Conservation (phyloP, 1,284 basidiomycete species). For the Trichosporon sp. region DNA sequence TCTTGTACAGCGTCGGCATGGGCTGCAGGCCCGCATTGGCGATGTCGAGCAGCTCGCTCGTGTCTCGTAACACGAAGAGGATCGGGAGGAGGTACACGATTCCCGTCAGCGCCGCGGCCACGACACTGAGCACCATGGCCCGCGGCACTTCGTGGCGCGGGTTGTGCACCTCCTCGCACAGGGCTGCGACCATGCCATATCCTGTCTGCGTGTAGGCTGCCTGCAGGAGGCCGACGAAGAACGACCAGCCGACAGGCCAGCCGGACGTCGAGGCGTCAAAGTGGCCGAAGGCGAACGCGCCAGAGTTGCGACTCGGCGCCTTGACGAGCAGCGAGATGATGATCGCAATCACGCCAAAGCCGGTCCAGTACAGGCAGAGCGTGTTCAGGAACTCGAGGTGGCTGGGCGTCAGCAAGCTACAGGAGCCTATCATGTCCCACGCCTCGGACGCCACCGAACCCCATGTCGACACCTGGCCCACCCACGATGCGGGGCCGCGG, state of each 20-base stretch:
- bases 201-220: conserved; percentile 45
- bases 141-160: conserved; percentile 44
- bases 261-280: conserved; percentile 18
- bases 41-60: conserved; percentile 38
- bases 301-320: conserved; percentile 46
- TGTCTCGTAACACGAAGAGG: conserved; percentile 47
- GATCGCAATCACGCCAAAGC: conserved; percentile 47
- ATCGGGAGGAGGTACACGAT: conserved; percentile 50
- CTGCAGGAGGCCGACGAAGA: conserved; percentile 27
- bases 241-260: conserved; percentile 17
- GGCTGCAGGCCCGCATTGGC: conserved; percentile 48
- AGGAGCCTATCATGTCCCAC: not conserved
- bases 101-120: conserved; percentile 50
- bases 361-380: conserved; percentile 50
- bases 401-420: conserved; percentile 11
- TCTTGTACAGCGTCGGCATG: conserved; percentile 50
- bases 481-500: not conserved
- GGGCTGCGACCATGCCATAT: conserved; percentile 47
- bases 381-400: conserved; percentile 46
- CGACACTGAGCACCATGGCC: conserved; percentile 49
- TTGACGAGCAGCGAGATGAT: conserved; percentile 48
- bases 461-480: conserved; percentile 4
- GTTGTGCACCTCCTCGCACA: conserved; percentile 49
- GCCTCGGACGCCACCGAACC: not conserved
- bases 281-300: conserved; percentile 44